These are phyloP conservation scores for Neonectria magnoliae DNA, from an alignment of 2,329 filamentous ascomycete genomes.

Conservation along the genomic window DNA sequence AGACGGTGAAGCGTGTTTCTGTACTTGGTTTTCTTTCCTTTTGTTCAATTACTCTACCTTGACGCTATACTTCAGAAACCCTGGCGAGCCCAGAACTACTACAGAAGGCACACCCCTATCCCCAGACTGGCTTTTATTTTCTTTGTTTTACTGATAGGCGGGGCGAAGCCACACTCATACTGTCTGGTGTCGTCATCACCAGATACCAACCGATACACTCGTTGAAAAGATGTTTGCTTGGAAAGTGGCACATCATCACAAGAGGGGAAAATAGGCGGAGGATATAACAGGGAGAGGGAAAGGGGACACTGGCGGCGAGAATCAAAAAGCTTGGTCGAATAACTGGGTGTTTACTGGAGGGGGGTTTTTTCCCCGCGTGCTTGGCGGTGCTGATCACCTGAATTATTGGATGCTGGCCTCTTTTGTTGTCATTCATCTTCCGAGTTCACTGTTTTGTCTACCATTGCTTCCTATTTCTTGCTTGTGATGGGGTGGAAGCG, in stretches of 20 bases:
- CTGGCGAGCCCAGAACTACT: conserved; percentile 20
- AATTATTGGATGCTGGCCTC: conserved; percentile 7
- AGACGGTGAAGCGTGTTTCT: conserved; percentile 31
- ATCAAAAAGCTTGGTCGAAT: conserved; percentile 17
- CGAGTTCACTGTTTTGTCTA: conserved; percentile 4
- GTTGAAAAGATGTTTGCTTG: conserved; percentile 23
- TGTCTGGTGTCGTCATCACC: conserved; percentile 19
- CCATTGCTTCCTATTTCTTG: conserved; percentile 1
- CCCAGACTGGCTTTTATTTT: conserved; percentile 25
- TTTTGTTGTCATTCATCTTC: conserved; percentile 5
- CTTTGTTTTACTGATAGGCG: conserved; percentile 19
- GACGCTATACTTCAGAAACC: conserved; percentile 19
- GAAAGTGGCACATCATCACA: conserved; percentile 14
- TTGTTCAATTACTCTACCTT: conserved; percentile 14
- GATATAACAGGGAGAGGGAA: conserved; percentile 20
- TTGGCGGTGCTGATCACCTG: conserved; percentile 5
- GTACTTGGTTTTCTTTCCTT: conserved; percentile 19
- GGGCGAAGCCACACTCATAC: conserved; percentile 14
- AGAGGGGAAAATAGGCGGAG: conserved; percentile 14
- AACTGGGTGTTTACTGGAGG: conserved; percentile 17
- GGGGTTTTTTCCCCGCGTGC: conserved; percentile 1
- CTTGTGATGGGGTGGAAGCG: conserved; percentile 4
- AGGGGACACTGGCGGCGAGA: conserved; percentile 6
- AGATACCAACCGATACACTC: conserved; percentile 27
- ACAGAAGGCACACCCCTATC: conserved; percentile 22